Conservation (phyloP, 805 yeast genomes). For the Starmerella lactis-condensi region DNA sequence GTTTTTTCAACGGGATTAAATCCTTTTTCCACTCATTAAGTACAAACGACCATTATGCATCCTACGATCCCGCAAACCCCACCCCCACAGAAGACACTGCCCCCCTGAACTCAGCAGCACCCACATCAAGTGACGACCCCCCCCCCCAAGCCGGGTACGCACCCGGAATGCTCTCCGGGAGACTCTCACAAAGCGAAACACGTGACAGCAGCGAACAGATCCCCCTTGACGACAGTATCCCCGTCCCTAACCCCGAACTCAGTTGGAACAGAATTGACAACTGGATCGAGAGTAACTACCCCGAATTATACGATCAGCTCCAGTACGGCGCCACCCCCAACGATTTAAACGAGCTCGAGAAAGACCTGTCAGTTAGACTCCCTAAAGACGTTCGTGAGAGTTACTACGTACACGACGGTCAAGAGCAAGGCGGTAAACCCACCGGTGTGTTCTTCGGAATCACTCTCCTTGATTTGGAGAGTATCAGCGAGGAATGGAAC, state of each 20-base stretch:
- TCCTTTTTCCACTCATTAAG: constrained; percentile 24
- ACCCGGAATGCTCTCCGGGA: constrained; percentile 23
- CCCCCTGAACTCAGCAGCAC: constrained; percentile 7
- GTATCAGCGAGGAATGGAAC: constrained; percentile 58
- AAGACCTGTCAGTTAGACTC: constrained; percentile 51
- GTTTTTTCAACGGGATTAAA: constrained; percentile 18
- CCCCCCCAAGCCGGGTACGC: constrained; percentile 17
- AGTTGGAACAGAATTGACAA: constrained; percentile 80
- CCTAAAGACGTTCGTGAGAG: constrained; percentile 76
- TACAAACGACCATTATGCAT: constrained; percentile 25
- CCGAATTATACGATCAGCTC: constrained; percentile 64
- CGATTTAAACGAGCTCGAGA: constrained; percentile 69
- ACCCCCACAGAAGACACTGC: constrained; percentile 12
- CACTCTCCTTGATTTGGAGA: constrained; percentile 62
- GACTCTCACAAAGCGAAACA: constrained; percentile 17
- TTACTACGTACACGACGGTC: constrained; percentile 75
- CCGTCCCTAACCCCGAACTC: constrained; percentile 43
- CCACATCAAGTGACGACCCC: constrained; percentile 7
- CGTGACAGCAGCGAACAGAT: constrained; percentile 23
- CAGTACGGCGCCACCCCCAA: constrained; percentile 61
- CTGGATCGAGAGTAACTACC: constrained; percentile 62
- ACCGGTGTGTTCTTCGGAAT: constrained; percentile 67
- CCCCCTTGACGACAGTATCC: constrained; percentile 38
- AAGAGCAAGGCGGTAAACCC: constrained; percentile 55
- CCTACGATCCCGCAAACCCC: constrained; percentile 20